phyloP scores from a whole-genome alignment of 768 basidiomycete genomes.

The Neoboletus subvelutipes region DNA sequence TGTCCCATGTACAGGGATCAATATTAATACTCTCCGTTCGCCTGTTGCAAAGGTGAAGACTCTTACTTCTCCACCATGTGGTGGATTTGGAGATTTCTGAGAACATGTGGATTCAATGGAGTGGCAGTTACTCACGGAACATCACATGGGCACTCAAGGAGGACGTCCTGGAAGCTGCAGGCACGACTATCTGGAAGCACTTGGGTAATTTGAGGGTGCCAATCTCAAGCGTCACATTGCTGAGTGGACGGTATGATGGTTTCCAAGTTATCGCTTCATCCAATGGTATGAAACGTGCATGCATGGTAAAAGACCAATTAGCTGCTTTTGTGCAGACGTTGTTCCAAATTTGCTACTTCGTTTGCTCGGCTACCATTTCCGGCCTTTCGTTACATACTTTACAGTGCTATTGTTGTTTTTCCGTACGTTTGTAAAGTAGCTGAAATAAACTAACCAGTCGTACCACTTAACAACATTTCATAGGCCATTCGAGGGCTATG shows the following conservation, averaged over 20 bases:
- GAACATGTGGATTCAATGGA: background rate
- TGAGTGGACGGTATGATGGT: background rate
- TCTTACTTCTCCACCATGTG: background rate
- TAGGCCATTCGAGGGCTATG: too few relatives aligned
- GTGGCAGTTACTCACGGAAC: background rate
- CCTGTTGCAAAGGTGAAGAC: background rate
- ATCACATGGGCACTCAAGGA: background rate
- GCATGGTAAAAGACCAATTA: too few relatives aligned
- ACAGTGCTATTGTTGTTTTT: too few relatives aligned
- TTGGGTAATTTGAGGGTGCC: background rate
- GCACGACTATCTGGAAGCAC: background rate
- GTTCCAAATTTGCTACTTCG: too few relatives aligned
- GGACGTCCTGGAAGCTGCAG: background rate
- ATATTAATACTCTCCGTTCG: background rate
- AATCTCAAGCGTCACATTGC: background rate
- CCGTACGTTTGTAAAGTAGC: too few relatives aligned
- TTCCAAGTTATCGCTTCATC: background rate
- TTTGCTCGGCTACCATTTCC: too few relatives aligned
- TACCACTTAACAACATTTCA: too few relatives aligned
- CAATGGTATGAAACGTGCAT: too few relatives aligned
- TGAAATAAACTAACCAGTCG: too few relatives aligned
- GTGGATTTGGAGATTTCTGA: too few relatives aligned
- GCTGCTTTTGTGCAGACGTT: too few relatives aligned
- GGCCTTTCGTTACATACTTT: too few relatives aligned
- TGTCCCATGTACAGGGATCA: background rate